Base-by-base conservation (phyloP, 2,329 filamentous ascomycete species). In the Colletotrichum phormii region DNA sequence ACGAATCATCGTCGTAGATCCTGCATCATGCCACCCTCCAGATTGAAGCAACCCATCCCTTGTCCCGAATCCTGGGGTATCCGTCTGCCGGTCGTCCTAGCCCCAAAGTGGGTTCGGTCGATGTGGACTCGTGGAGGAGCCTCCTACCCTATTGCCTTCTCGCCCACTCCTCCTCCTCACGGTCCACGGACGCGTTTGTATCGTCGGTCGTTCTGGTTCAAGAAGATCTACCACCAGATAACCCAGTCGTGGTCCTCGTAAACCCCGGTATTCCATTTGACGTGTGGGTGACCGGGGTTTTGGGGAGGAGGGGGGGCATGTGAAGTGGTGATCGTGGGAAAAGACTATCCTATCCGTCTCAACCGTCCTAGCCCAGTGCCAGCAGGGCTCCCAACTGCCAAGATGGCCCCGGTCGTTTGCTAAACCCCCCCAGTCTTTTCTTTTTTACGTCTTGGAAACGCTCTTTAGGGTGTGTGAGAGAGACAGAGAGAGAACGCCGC, bases 1-100 rank as follows among this genome's bases (percentile, higher is more conserved):
- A 54, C 69, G 59, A 68, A 54, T 69, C 65, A 69, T 51, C 53
- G n/a, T 62, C n/a, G 62, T 29, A 57, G 33, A 66, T 53, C 51
- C 59, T 54, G 18, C 37, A 53, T 64, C 59, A 33, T 46, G 26
- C 22, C 64, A 61, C 31, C 51, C 51, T 18, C 29, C 22, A 60
- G 29, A 35, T 54, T 54, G 54, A 24, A 60, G 67, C 13, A 62
- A 42, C 37, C 42, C 64, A 59, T 64, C 69, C 69, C 59, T 68
- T 72, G 37, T 59, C 53, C 65, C 69, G 65, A 64, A 35, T 54
- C 58, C 49, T 67, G 35, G 24, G 26, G 42, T 49, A 29, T 8
- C 49, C 22, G 42, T 46, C 22, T 68, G 51, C 31, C 58, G 53
- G 59, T 63, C 46, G 42, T 54, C 68, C 65, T 58, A 64, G 42